Base-by-base conservation (phyloP, 2,329 filamentous ascomycete genomes). In the Phialocephala sp. region DNA sequence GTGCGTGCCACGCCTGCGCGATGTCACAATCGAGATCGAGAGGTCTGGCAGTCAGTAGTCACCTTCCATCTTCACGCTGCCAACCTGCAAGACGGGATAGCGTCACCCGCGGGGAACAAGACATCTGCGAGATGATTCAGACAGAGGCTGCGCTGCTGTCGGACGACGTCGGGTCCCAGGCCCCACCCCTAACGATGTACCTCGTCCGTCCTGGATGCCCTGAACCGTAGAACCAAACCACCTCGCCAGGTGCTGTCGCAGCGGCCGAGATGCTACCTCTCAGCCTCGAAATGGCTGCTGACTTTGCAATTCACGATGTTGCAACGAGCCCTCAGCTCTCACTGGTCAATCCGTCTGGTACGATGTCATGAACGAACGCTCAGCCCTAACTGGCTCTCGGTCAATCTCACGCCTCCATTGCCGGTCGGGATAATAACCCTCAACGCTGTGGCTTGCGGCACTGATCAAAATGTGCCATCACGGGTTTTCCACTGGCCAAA, bases 231-330 rank as follows among this genome's bases (percentile, higher is more conserved):
- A 11, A n/a, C n/a, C n/a, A n/a, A n/a, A n/a, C 20, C 20, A 3
- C 15, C 20, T n/a, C 43, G 12, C 15, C 43, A 22, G 20, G 3
- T 22, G 43, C 43, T 47, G 20, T 47, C 43, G 4, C 43, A n/a
- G 43, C 15, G 20, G 43, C 43, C 43, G 43, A 47, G n/a, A 47
- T n/a, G 15, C 18, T 22, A n/a, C 43, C 8, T 27, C 24, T 52
- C 47, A 52, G 47, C 47, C 47, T 52, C 22, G 47, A 12, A 12
- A 52, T 52, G 47, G 47, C 47, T 52, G 47, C 47, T 52, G 47
- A 52, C 47, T 52, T 52, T 52, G 11, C 20, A 52, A 32, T 52
- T 45, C 18, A 45, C n/a, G 22, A 9, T 52, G 47, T 8, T 52
- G 47, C 11, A 27, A 20, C 47, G 18, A 47, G 11, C 9, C 1